Percentiles rank a stretch among this genome's conserved stretches.
Evolutionary conservation across 176 grass and related monocot species (phyloP).

Genomic region (Raddia guianensis): DNA sequence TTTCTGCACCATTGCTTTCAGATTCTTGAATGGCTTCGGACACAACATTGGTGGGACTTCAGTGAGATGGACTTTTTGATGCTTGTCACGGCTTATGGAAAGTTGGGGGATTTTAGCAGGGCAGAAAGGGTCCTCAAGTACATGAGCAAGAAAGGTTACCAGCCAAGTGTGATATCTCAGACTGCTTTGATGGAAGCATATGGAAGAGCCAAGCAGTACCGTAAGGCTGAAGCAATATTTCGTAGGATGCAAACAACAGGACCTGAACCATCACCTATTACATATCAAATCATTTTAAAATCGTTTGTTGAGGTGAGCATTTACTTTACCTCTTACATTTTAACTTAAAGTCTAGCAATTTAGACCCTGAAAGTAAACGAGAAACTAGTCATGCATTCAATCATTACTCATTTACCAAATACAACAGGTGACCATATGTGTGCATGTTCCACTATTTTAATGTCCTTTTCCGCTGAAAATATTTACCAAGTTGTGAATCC

Average conservation of each 20-base stretch:
- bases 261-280: conserved; percentile 82
- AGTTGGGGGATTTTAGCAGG: conserved; percentile 76
- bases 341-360: neutral
- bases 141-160: conserved; percentile 82
- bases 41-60: conserved; percentile 94
- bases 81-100: conserved; percentile 90
- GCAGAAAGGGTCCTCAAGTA: conserved; percentile 80
- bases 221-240: conserved; percentile 81
- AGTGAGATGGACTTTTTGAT: conserved; percentile 93
- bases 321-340: conserved; percentile 36
- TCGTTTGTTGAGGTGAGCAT: conserved; percentile 76
- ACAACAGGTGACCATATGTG: neutral
- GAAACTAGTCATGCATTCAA: neutral
- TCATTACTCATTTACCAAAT: neutral
- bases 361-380: conserved; percentile 6
- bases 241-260: conserved; percentile 85
- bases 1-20: conserved; percentile 39
- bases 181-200: conserved; percentile 93
- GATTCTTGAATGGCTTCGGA: conserved; percentile 97
- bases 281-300: conserved; percentile 96
- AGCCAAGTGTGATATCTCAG: conserved; percentile 84
- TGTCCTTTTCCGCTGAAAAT: conserved; percentile 23
- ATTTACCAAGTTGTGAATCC: neutral
- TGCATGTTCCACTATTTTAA: neutral
- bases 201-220: conserved; percentile 83